Evolutionary conservation across 768 basidiomycete genomes (phyloP), one percentile per base, ranked within the genome.

Genomic region (Russula dissimulans): DNA sequence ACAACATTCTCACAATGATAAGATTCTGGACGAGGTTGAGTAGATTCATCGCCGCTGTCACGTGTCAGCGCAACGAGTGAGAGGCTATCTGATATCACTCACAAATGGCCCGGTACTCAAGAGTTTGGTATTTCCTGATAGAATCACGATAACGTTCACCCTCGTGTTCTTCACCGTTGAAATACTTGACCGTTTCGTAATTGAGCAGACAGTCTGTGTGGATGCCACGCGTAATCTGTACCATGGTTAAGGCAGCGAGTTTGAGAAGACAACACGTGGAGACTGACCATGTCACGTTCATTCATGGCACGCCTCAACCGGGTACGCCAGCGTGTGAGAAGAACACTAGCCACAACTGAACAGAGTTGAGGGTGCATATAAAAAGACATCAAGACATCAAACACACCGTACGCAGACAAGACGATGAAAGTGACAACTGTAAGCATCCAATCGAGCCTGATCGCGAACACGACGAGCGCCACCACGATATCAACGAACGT

Each of bases 181-280:
- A 94, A 70, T 91, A 91, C 71, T 91, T 94, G 66, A 92, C 86
- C 5, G 90, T 91, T 71, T 89, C 87, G 61, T 89, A 89, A 68
- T 89, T 89, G 54, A 90, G 78, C 32, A 91, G 72, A 66, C 83
- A 84, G 67, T 93, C 91, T 5, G 88, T 86, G 65, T 90, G 86
- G 54, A 93, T 93, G 9, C 87, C 89, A 42, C 91, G 82, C 26
- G 86, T 91, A 29, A 86, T 72, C 85, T 86, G 51, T 32, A 39
- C 1, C 39, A 15, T 36, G 22, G 10, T 48, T 43, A 52, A 42
- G 54, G 45, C 17, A 11, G 11, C 54, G 6, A 41, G 61, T 48
- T 56, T 17, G 17, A 22, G 55, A 57, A 15, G 54, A 53, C 29
- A 38, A 47, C 15, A 36, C 29, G 54, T 36, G 38, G 41, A 3